Percentiles rank a stretch among this genome's conserved stretches.
Evolutionary conservation across 225 moss, liverwort and hornwort genomes (phyloP).

Genomic region (Takakia lepidozioides): DNA sequence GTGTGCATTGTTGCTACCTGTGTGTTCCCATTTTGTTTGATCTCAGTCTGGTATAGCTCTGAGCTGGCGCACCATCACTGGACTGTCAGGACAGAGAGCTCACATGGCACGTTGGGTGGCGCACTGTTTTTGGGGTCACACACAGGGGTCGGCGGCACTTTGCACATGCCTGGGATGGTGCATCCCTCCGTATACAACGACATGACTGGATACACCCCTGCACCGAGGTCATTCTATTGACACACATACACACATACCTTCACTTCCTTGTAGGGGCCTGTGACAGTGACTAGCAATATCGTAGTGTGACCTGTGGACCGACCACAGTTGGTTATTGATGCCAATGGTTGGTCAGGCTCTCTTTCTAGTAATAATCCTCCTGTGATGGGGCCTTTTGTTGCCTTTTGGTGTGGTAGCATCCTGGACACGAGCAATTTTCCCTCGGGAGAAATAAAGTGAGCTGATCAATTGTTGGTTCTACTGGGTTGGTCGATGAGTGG

Average conservation of each 20-base stretch:
- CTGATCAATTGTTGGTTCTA: too few relatives aligned
- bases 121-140: slow-evolving; percentile 57
- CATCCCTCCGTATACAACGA: slow-evolving; percentile 88
- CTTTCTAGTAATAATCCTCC: too few relatives aligned
- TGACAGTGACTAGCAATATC: too few relatives aligned
- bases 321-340: too few relatives aligned
- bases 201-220: slow-evolving; percentile 82
- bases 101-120: slow-evolving; percentile 66
- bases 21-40: not conserved
- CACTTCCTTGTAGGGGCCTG: slow-evolving; percentile 36
- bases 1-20: too few relatives aligned
- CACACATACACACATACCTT: slow-evolving; percentile 52
- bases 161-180: slow-evolving; percentile 95
- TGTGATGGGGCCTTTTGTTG: too few relatives aligned
- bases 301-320: slow-evolving; percentile 22
- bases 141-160: slow-evolving; percentile 99
- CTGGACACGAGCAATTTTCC: not conserved
- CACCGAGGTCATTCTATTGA: slow-evolving; percentile 86
- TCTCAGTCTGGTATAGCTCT: slow-evolving; percentile 1
- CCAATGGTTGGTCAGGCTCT: slow-evolving; percentile 5
- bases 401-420: slow-evolving; percentile 1
- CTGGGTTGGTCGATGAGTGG: too few relatives aligned
- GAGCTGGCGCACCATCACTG: slow-evolving; percentile 23
- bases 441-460: too few relatives aligned
- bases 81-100: slow-evolving; percentile 14